A percentile compares a stretch with the other conserved stretches of the same genome.
These are phyloP conservation scores for Allantophomopsis cytisporea DNA, from an alignment of 2,329 filamentous ascomycete genomes.

Conservation along the genomic window DNA sequence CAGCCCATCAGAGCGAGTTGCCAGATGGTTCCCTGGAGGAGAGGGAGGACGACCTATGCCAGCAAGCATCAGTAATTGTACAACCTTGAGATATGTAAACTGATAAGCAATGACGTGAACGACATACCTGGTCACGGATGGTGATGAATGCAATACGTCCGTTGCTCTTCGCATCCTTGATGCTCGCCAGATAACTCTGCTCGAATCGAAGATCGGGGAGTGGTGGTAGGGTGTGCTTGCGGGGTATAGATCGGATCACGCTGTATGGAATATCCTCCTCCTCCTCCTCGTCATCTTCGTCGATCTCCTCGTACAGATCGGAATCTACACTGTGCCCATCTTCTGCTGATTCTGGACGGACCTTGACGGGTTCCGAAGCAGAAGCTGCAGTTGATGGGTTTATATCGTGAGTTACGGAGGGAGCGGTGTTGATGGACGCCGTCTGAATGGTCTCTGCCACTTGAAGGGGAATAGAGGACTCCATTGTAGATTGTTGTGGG, in stretches of 20 bases:
- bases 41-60: conserved; percentile 63
- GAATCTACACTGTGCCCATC: conserved; percentile 5
- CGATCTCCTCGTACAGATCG: conserved; percentile 21
- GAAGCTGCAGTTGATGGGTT: conserved; percentile 69
- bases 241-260: conserved; percentile 39
- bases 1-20: conserved; percentile 76
- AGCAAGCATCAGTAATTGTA: not conserved
- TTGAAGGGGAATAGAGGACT: conserved; percentile 35
- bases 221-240: conserved; percentile 40
- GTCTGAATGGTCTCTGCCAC: conserved; percentile 70
- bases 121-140: conserved; percentile 66
- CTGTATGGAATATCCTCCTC: conserved; percentile 48
- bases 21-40: conserved; percentile 82
- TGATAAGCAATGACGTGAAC: not conserved
- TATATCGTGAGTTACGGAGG: conserved; percentile 60
- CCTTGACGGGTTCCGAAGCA: conserved; percentile 44
- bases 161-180: conserved; percentile 67
- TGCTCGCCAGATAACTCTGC: conserved; percentile 91
- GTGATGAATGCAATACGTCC: conserved; percentile 76
- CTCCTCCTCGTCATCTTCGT: conserved; percentile 27
- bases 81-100: not conserved
- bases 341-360: conserved; percentile 16
- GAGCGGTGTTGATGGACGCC: conserved; percentile 60
- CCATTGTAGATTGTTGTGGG: conserved; percentile 42
- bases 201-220: conserved; percentile 91